These are phyloP conservation scores for Meredithiella fracta DNA, from an alignment of 2,329 filamentous ascomycete species.

Conservation along the genomic window DNA sequence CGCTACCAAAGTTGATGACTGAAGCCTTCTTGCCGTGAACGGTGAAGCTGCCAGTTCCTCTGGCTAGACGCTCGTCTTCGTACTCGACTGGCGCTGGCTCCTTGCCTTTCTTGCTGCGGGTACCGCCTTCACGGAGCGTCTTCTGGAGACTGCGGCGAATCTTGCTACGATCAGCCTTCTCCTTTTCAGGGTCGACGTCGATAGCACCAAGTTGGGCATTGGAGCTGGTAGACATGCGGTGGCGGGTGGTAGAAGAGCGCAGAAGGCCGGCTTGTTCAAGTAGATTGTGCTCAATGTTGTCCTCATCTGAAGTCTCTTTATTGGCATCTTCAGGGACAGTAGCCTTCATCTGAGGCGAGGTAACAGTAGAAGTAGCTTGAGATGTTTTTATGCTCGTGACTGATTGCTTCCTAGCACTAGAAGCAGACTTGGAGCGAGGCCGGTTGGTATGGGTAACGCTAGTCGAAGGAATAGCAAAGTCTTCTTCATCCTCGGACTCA, in stretches of 20 bases:
- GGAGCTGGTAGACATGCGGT: slow-evolving; percentile 9
- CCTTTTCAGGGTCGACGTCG: slow-evolving; percentile 18
- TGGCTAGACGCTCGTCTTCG: slow-evolving; percentile 52
- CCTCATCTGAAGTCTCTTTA: slow-evolving; percentile 29
- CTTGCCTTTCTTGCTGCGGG: slow-evolving; percentile 56
- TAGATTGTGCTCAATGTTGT: slow-evolving; percentile 51
- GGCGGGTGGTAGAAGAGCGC: slow-evolving; percentile 10
- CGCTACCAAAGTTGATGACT: slow-evolving; percentile 89
- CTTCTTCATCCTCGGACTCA: slow-evolving; percentile 9
- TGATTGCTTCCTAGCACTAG: slow-evolving; percentile 6
- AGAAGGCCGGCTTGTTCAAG: slow-evolving; percentile 52
- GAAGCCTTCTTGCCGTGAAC: slow-evolving; percentile 97
- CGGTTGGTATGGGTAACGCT: slow-evolving; percentile 19
- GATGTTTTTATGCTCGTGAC: slow-evolving; percentile 21
- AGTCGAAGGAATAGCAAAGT: slow-evolving; percentile 26
- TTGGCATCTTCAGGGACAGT: slow-evolving; percentile 25
- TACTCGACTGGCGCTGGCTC: slow-evolving; percentile 29
- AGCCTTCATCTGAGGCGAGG: not conserved
- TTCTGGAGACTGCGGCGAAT: slow-evolving; percentile 77
- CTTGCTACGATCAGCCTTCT: slow-evolving; percentile 44
- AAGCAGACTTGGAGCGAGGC: slow-evolving; percentile 1
- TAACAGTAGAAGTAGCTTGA: slow-evolving; percentile 1
- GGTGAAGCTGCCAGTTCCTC: slow-evolving; percentile 78
- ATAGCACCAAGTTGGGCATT: slow-evolving; percentile 11
- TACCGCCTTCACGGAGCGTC: slow-evolving; percentile 68